Evolutionary conservation across 1,284 basidiomycete species (phyloP), one percentile per base, ranked within the genome.

Genomic region (Lentinus polychrous): DNA sequence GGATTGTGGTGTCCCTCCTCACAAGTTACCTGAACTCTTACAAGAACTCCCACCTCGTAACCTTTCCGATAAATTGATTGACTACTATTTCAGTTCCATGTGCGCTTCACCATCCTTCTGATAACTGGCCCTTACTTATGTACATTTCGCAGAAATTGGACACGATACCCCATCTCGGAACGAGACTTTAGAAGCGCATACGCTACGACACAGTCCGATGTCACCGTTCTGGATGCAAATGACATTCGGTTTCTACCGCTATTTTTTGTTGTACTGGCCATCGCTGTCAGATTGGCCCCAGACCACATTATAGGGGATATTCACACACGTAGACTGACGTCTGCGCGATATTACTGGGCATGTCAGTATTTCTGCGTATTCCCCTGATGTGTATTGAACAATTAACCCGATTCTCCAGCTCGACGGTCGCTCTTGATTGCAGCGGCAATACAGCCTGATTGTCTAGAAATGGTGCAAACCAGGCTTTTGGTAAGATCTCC

Each of bases 261-360:
- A 15, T 74, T 97, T 20, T 97, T 95, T 62, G 91, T 94, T 38
- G 88, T 97, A 3, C 74, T 97, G n/a, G 93, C 94, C 5, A 92
- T 93, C 49, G 79, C 93, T 18, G 87, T 87, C 17, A 75, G 92
- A 49, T 72, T 94, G 14, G 87, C 91, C 4, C 92, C 94, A 0
- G 91, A 94, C 57, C 75, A 80, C 57, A 82, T 92, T 59, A 87
- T 76, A 17, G 91, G 91, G 1, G 87, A 91, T 64, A 78, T 84
- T 48, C 76, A 82, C 43, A 81, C 74, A 33, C 75, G 87, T 51
- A 76, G 86, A 59, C 70, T 91, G 18, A 91, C 86, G 2, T 92
- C 91, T 41, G 68, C 92, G 50, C 76, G 91, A 52, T 94, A 91
- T 69, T 94, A 95, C 61, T 95, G 92, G 92, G 91, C 89, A 50